These are phyloP conservation scores for Neofusicoccum parvum DNA, from an alignment of 2,329 filamentous ascomycete species.

Conservation along the genomic window DNA sequence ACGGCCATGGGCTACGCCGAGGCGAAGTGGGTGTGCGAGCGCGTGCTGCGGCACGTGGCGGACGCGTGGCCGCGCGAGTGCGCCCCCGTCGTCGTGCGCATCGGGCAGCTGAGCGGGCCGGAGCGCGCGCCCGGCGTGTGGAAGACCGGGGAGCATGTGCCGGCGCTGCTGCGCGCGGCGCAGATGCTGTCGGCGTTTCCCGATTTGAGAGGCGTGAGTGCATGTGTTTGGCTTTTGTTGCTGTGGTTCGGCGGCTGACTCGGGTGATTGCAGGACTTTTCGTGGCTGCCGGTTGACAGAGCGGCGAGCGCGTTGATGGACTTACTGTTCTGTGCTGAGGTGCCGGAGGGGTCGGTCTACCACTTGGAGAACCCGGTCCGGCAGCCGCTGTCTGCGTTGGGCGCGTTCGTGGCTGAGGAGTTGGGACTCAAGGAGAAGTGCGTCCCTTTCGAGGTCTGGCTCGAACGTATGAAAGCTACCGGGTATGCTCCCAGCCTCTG, in stretches of 20 bases:
- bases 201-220: slow-evolving; percentile 6
- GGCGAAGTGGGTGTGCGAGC: slow-evolving; percentile 22
- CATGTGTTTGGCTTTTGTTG: too few relatives aligned
- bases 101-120: slow-evolving; percentile 20
- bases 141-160: slow-evolving; percentile 22
- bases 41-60: slow-evolving; percentile 4
- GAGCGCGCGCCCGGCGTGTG: slow-evolving; percentile 6
- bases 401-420: background rate
- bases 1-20: slow-evolving; percentile 19
- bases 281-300: slow-evolving; percentile 23
- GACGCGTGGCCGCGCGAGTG: background rate
- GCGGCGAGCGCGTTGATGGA: slow-evolving; percentile 3
- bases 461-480: background rate
- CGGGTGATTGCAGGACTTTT: slow-evolving; percentile 4
- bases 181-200: slow-evolving; percentile 15
- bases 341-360: background rate
- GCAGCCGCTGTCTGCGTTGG: slow-evolving; percentile 1
- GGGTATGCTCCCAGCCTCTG: background rate
- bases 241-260: too few relatives aligned
- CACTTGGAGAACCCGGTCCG: slow-evolving; percentile 23
- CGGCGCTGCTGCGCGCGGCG: slow-evolving; percentile 18
- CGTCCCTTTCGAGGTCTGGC: background rate
- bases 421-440: background rate
- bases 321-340: background rate
- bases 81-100: background rate